Evolutionary conservation across 192 early-diverging fungal species (phyloP).

Genomic region (Backusella morwellensis): DNA sequence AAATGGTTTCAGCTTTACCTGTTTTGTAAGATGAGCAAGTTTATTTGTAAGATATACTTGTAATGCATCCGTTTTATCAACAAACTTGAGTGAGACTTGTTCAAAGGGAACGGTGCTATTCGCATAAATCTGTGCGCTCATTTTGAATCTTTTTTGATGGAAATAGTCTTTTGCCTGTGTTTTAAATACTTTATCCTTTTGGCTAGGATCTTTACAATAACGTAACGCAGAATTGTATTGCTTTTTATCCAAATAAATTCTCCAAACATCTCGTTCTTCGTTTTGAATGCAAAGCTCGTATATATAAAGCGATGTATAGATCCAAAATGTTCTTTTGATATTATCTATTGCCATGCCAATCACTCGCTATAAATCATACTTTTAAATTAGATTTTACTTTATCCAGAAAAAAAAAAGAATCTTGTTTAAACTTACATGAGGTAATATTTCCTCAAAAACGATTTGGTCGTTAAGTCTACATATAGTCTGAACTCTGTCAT

Average conservation of each 20-base stretch:
- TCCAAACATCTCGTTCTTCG: slow-evolving; percentile 96
- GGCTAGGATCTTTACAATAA: slow-evolving; percentile 71
- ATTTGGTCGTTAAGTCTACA: slow-evolving; percentile 79
- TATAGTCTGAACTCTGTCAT: slow-evolving; percentile 71
- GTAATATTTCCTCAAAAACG: slow-evolving; percentile 79
- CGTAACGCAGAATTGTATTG: slow-evolving; percentile 81
- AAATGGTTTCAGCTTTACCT: slow-evolving; percentile 43
- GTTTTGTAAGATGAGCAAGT: slow-evolving; percentile 61
- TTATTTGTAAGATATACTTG: slow-evolving; percentile 79
- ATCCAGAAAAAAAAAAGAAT: background rate
- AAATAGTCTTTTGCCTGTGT: slow-evolving; percentile 90
- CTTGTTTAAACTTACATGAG: slow-evolving; percentile 48
- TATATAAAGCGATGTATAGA: slow-evolving; percentile 76
- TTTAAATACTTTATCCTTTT: slow-evolving; percentile 75
- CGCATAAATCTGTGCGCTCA: slow-evolving; percentile 88
- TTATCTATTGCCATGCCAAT: slow-evolving; percentile 73
- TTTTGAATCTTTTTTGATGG: slow-evolving; percentile 63
- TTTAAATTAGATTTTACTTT: background rate
- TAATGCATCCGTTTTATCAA: slow-evolving; percentile 65
- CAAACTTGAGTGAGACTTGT: slow-evolving; percentile 83
- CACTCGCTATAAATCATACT: slow-evolving; percentile 40
- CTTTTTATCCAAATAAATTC: slow-evolving; percentile 77
- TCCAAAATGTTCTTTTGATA: slow-evolving; percentile 86
- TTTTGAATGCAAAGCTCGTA: slow-evolving; percentile 90
- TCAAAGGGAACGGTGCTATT: slow-evolving; percentile 81